These are phyloP conservation scores for Boletus sp. DNA, from an alignment of 768 basidiomycete species.

Conservation along the genomic window DNA sequence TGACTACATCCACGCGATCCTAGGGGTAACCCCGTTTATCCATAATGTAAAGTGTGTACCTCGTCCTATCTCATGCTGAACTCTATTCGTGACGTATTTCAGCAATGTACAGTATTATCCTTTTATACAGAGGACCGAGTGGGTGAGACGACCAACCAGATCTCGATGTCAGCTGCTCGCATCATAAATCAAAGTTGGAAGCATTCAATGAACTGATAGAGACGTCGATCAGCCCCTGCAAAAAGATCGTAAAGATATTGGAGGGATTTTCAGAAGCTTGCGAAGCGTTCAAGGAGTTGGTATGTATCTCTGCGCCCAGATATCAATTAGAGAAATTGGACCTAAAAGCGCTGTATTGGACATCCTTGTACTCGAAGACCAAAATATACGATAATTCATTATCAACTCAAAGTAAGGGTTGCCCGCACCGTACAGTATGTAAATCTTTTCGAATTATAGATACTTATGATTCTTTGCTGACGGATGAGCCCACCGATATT, in stretches of 20 bases:
- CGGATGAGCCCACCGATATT: no score
- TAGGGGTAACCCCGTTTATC: not conserved
- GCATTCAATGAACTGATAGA: not conserved
- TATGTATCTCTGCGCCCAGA: slow-evolving; percentile 18
- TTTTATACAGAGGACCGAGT: not conserved
- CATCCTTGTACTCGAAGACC: no score
- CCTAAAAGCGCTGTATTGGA: not conserved
- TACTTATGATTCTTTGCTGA: no score
- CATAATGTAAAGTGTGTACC: not conserved
- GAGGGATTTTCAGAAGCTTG: slow-evolving; percentile 2
- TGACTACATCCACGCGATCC: not conserved
- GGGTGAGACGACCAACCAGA: not conserved
- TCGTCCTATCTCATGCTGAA: not conserved
- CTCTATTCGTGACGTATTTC: no score
- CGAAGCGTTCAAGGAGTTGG: slow-evolving; percentile 9
- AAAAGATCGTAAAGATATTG: slow-evolving; percentile 21
- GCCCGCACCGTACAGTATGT: no score
- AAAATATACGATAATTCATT: no score
- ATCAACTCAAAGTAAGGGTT: no score
- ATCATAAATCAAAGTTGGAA: not conserved
- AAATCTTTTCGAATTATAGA: no score
- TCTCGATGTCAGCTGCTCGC: not conserved
- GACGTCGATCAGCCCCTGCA: slow-evolving; percentile 9
- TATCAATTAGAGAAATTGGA: slow-evolving; percentile 20
- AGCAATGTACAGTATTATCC: not conserved